phyloP scores from a whole-genome alignment of 108 stramenopile species.

The Discostella pseudostelligera region DNA sequence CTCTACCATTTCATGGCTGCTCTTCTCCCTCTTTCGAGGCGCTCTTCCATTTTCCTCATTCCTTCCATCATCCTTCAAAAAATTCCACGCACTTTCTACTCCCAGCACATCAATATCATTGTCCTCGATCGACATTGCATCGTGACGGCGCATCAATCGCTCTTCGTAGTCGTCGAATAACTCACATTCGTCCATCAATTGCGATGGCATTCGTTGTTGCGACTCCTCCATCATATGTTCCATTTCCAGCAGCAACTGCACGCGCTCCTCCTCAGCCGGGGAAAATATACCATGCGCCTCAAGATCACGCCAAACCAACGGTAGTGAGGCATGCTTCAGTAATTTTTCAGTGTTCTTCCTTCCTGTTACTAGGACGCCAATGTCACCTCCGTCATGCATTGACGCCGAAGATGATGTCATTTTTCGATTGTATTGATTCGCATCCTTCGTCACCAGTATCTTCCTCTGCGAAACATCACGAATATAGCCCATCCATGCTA shows the following conservation, averaged over 20 bases:
- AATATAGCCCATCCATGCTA: slow-evolving; percentile 45
- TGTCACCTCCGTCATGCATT: slow-evolving; percentile 11
- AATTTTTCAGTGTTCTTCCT: slow-evolving; percentile 33
- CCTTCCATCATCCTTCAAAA: neutral
- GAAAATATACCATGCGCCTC: slow-evolving; percentile 68
- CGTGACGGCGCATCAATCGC: slow-evolving; percentile 10
- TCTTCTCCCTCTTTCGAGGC: slow-evolving; percentile 31
- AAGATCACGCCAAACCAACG: slow-evolving; percentile 74
- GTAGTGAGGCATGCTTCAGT: slow-evolving; percentile 39
- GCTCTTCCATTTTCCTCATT: slow-evolving; percentile 1
- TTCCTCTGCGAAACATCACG: slow-evolving; percentile 12
- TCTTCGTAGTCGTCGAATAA: slow-evolving; percentile 61
- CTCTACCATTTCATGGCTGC: slow-evolving; percentile 75
- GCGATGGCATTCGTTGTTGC: too few relatives aligned
- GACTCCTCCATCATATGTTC: neutral
- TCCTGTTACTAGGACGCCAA: slow-evolving; percentile 20
- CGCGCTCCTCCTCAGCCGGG: slow-evolving; percentile 60
- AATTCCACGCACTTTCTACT: neutral
- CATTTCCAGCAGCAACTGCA: slow-evolving; percentile 28
- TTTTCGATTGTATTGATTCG: slow-evolving; percentile 6
- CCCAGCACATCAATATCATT: slow-evolving; percentile 23
- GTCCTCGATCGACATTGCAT: slow-evolving; percentile 6
- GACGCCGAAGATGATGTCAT: neutral
- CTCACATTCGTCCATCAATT: slow-evolving; percentile 73
- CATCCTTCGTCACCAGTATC: neutral